Base-by-base conservation (phyloP, 129 eudicot species). In the Flaveria trinervia region DNA sequence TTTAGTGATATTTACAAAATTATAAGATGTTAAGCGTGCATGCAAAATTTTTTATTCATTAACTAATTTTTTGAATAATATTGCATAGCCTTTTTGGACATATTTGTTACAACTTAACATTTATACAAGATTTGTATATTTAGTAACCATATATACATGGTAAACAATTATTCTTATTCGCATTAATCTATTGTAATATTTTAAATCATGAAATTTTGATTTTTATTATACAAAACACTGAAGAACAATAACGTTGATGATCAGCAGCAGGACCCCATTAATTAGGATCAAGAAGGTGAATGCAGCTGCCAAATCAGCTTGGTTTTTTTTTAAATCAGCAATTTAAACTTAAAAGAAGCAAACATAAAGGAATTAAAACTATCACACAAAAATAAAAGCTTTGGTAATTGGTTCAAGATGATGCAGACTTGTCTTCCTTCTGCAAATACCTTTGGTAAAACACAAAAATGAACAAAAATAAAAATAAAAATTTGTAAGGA, bases 391-490 rank as follows among this genome's bases (percentile, higher is more conserved):
- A 16, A 62, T 61, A 71, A 70, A 7, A 60, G 12, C 22, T 54
- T 22, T 43, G 7, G 30, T 26, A 26, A 26, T 26, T 26, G 30
- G 60, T 72, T 79, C 65, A 79, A 51, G 74, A 43, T 72, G 92
- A 60, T 71, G 70, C 62, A 16, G 81, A 81, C 57, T 88, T 79
- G 26, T 78, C 93, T 41, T 73, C 86, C 77, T 85, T 83, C 59
- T 81, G 78, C 82, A 85, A 73, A 57, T 85, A 88, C 83, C 93
- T 88, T 64, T 10, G 7, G 9, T 48, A 14, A 78, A 62, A 20
- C 74, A 61, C 16, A 62, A 30, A 62, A 1, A 59, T 62, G 44
- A 23, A 56, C 2, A 26, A 26, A 26, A 0, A 26, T 26, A 28
- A 33, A 33, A 33, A 4, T 33, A 5, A 33, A 33, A 4, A 33